A percentile compares a stretch with the other conserved stretches of the same genome.
phyloP scores from a whole-genome alignment of 2,329 filamentous ascomycete genomes.

The Botrytis porri region DNA sequence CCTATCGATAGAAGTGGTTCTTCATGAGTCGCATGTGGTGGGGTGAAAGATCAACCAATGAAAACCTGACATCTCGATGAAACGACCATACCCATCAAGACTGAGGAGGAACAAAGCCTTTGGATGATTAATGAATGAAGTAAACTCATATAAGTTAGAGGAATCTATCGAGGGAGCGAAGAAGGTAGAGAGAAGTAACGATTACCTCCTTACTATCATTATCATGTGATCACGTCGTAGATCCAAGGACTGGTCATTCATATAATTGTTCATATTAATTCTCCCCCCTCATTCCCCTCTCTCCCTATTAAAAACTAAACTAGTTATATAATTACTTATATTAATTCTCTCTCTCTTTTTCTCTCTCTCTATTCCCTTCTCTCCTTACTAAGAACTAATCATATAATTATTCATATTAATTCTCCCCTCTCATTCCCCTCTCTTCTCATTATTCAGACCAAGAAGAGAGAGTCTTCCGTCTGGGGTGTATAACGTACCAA shows the following conservation, averaged over 20 bases:
- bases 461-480: background rate
- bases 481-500: background rate
- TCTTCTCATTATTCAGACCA: background rate
- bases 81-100: background rate
- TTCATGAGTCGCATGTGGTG: background rate
- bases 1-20: background rate
- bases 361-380: too few species aligned
- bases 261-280: too few species aligned
- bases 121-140: background rate
- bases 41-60: background rate
- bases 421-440: background rate
- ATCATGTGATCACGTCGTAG: too few species aligned
- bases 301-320: too few species aligned
- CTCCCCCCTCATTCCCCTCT: background rate
- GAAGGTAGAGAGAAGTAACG: background rate
- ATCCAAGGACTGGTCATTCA: background rate
- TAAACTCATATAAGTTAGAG: background rate
- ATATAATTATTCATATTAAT: background rate
- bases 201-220: too few species aligned
- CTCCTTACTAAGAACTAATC: too few species aligned
- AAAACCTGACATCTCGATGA: background rate
- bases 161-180: background rate
- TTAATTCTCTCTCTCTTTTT: too few species aligned
- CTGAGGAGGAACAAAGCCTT: background rate
- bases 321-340: too few species aligned